Percentiles rank a stretch among this genome's conserved stretches.
These are phyloP conservation scores for Pseudognaphalium luteoalbum DNA, from an alignment of 129 eudicot genomes.

Conservation along the genomic window DNA sequence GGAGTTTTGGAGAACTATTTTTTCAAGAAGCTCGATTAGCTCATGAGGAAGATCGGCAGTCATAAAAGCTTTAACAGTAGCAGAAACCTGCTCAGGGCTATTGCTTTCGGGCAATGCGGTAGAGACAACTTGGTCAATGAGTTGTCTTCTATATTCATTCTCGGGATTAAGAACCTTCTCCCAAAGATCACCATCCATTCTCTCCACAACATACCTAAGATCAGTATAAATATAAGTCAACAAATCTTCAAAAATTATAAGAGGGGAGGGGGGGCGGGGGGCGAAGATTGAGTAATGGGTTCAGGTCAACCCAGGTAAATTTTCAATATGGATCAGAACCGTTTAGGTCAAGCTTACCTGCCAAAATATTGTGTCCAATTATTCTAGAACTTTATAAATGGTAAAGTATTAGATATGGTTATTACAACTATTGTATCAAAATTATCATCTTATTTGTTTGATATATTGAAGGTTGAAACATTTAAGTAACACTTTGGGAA, in stretches of 20 bases:
- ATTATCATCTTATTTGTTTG: neutral
- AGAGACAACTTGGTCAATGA: conserved; percentile 96
- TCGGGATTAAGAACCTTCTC: conserved; percentile 93
- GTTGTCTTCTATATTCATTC: conserved; percentile 87
- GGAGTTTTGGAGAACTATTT: conserved; percentile 91
- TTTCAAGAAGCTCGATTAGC: conserved; percentile 87
- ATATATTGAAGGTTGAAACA: neutral
- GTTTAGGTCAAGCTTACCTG: neutral
- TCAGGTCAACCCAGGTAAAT: neutral
- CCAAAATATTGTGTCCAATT: neutral
- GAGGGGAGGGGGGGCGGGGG: too few relatives aligned
- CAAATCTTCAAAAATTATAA: neutral
- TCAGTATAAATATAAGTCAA: conserved; percentile 13
- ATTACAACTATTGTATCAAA: neutral
- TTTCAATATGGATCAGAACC: neutral
- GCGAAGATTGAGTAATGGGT: neutral
- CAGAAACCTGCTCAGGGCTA: conserved; percentile 95
- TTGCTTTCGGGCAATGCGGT: conserved; percentile 91
- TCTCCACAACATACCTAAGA: conserved; percentile 87
- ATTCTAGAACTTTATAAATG: neutral
- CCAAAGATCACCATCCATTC: conserved; percentile 98
- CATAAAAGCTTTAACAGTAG: conserved; percentile 97
- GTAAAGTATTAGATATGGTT: neutral
- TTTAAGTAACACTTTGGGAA: neutral
- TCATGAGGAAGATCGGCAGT: conserved; percentile 99